phyloP scores from a whole-genome alignment of 2,329 filamentous ascomycete genomes.

The Colletotrichum cuscutae region DNA sequence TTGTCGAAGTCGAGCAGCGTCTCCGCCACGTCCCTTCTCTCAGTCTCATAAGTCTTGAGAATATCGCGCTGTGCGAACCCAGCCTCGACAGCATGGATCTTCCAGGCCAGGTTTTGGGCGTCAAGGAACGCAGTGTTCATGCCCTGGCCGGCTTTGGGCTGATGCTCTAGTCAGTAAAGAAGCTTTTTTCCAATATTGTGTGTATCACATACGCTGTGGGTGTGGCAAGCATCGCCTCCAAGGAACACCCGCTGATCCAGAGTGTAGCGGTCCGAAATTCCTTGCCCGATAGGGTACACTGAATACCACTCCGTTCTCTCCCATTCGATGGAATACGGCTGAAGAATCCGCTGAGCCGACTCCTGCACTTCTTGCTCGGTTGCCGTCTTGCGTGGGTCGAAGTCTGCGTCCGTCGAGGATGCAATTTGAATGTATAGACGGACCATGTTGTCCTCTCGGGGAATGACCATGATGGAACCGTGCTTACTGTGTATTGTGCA shows the following conservation, averaged over 20 bases:
- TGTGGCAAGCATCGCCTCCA: slow-evolving; percentile 82
- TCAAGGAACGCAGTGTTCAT: slow-evolving; percentile 86
- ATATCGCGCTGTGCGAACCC: slow-evolving; percentile 81
- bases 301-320: slow-evolving; percentile 79
- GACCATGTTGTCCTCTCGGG: slow-evolving; percentile 71
- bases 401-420: slow-evolving; percentile 69
- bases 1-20: slow-evolving; percentile 87
- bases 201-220: slow-evolving; percentile 69
- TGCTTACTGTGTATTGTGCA: slow-evolving; percentile 79
- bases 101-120: slow-evolving; percentile 93
- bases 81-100: slow-evolving; percentile 89
- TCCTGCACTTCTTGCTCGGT: slow-evolving; percentile 72
- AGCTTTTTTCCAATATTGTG: background rate
- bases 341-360: slow-evolving; percentile 72
- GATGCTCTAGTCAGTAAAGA: slow-evolving; percentile 38
- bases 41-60: slow-evolving; percentile 86
- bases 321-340: slow-evolving; percentile 75
- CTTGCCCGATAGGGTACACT: slow-evolving; percentile 81
- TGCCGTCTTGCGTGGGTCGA: slow-evolving; percentile 70
- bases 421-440: slow-evolving; percentile 76
- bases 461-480: slow-evolving; percentile 84
- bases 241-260: slow-evolving; percentile 77
- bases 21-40: slow-evolving; percentile 87
- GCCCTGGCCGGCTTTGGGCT: slow-evolving; percentile 81
- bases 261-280: slow-evolving; percentile 75